Evolutionary conservation across 805 yeast genomes (phyloP).

Genomic region (Candida schatavii): DNA sequence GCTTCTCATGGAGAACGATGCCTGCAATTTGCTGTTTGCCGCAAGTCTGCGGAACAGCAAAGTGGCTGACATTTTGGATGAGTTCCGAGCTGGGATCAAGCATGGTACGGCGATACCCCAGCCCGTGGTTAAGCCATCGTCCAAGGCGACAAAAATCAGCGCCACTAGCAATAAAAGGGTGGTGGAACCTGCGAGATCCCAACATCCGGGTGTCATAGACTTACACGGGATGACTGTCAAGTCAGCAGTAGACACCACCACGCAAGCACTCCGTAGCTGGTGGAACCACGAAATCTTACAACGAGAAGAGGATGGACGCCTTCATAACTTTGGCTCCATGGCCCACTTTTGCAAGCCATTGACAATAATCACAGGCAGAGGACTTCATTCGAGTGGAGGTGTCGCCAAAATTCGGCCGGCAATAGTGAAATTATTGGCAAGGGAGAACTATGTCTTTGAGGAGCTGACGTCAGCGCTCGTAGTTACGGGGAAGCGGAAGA

Average conservation of each 20-base stretch:
- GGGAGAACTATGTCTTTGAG: constrained; percentile 38
- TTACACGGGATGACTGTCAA: constrained; percentile 53
- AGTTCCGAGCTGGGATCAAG: not conserved
- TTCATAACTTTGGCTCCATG: constrained; percentile 27
- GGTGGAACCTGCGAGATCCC: not conserved
- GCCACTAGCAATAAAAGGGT: not conserved
- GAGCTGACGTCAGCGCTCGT: constrained; percentile 36
- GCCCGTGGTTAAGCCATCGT: not conserved
- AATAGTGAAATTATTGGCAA: constrained; percentile 39
- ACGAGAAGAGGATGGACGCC: constrained; percentile 40
- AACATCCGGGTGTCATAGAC: constrained; percentile 36
- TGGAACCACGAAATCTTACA: constrained; percentile 54
- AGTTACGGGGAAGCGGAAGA: constrained; percentile 16
- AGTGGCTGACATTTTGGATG: not conserved
- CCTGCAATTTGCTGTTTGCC: constrained; percentile 11
- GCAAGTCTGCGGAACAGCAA: not conserved
- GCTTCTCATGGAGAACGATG: constrained; percentile 27
- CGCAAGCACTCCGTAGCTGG: constrained; percentile 48
- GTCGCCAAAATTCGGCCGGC: constrained; percentile 44
- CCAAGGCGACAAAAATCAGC: not conserved
- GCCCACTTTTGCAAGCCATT: constrained; percentile 45
- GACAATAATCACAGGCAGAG: constrained; percentile 62
- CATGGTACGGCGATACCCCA: too few relatives aligned
- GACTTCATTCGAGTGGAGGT: constrained; percentile 64
- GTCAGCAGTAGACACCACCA: constrained; percentile 42